phyloP scores from a whole-genome alignment of 768 basidiomycete genomes.

The Termitomyces bulborhizus region DNA sequence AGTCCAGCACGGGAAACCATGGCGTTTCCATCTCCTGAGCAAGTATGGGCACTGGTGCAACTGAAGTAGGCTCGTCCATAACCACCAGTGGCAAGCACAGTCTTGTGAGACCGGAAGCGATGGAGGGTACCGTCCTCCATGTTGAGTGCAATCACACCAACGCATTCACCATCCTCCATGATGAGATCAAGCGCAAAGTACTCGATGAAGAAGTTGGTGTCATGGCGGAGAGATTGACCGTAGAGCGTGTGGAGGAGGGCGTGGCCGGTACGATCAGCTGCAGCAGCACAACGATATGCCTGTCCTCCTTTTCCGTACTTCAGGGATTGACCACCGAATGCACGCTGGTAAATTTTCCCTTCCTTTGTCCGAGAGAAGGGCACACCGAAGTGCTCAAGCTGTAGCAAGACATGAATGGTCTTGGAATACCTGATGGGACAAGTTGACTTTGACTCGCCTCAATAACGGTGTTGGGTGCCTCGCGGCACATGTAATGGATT shows the following conservation, averaged over 20 bases:
- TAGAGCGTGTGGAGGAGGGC: conserved; percentile 98
- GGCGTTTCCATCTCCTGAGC: conserved; percentile 97
- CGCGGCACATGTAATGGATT: conserved; percentile 99
- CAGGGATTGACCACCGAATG: conserved; percentile 96
- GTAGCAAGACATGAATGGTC: conserved; percentile 4
- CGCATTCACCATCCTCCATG: conserved; percentile 98
- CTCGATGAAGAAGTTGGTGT: conserved; percentile 99
- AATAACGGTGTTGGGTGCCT: conserved; percentile 90
- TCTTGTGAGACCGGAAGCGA: conserved; percentile 97
- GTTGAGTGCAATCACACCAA: conserved; percentile 97
- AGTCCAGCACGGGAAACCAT: conserved; percentile 97
- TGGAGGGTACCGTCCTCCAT: conserved; percentile 99
- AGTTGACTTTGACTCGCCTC: conserved; percentile 49
- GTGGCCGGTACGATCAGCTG: conserved; percentile 97
- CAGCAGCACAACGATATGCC: conserved; percentile 97
- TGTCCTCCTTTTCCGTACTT: conserved; percentile 98
- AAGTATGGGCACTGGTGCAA: conserved; percentile 98
- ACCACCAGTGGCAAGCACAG: conserved; percentile 96
- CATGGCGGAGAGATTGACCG: conserved; percentile 96
- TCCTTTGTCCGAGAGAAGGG: conserved; percentile 98
- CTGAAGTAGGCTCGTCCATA: conserved; percentile 98
- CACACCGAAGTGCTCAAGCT: conserved; percentile 98
- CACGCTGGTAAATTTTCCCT: conserved; percentile 99
- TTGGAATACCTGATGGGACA: neutral
- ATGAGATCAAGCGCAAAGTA: conserved; percentile 99